Evolutionary conservation across 768 basidiomycete genomes (phyloP).

Genomic region (Panaeolus papilionaceus): DNA sequence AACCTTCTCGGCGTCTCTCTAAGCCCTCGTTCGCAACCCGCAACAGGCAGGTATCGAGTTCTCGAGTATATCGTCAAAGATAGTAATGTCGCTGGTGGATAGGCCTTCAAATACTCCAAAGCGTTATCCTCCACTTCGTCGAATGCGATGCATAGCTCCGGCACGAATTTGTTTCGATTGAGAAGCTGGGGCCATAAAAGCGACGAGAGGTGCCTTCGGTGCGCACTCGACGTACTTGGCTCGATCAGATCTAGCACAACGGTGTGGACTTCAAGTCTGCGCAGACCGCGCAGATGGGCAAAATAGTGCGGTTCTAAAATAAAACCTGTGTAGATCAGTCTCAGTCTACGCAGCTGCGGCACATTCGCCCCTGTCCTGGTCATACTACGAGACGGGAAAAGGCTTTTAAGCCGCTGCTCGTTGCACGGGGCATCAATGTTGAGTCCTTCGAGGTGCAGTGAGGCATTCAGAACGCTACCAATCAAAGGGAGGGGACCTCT

Average conservation of each 20-base stretch:
- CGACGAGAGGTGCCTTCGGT: not conserved
- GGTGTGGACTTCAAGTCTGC: not conserved
- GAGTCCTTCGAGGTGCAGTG: not conserved
- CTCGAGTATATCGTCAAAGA: not conserved
- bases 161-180: not conserved
- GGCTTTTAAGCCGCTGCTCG: not conserved
- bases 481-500: not conserved
- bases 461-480: not conserved
- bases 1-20: not conserved
- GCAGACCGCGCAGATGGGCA: not conserved
- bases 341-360: not conserved
- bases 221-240: not conserved
- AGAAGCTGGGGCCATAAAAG: not conserved
- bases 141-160: not conserved
- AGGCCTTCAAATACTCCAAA: constrained; percentile 9
- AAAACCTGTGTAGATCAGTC: constrained; percentile 6
- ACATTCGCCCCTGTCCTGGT: not conserved
- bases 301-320: not conserved
- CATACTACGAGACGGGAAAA: not conserved
- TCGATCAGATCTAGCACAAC: not conserved
- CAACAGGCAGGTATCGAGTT: not conserved
- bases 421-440: not conserved
- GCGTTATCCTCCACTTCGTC: not conserved
- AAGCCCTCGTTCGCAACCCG: not conserved
- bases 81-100: not conserved